Conservation (phyloP, 805 yeast genomes). For the Debaryomyces hansenii region DNA sequence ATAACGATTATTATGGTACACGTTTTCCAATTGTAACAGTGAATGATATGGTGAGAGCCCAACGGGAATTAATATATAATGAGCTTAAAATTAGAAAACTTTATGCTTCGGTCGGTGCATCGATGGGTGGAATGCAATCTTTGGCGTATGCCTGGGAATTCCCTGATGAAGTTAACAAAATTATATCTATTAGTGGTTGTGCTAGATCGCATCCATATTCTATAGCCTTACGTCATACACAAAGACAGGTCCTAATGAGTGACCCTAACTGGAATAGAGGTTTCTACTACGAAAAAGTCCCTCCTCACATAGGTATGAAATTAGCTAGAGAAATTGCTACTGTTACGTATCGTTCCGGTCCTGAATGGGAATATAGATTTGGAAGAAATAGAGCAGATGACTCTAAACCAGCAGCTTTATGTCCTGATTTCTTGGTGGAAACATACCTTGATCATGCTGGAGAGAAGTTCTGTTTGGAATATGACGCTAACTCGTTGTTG, state of each 20-base stretch:
- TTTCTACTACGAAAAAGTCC: slow-evolving; percentile 71
- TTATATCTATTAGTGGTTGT: slow-evolving; percentile 86
- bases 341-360: slow-evolving; percentile 91
- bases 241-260: slow-evolving; percentile 89
- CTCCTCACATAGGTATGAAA: slow-evolving; percentile 95
- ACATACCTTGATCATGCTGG: slow-evolving; percentile 95
- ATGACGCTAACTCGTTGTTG: slow-evolving; percentile 85
- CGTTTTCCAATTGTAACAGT: slow-evolving; percentile 83
- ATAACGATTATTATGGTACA: slow-evolving; percentile 70
- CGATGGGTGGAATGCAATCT: slow-evolving; percentile 99
- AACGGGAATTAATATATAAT: slow-evolving; percentile 62
- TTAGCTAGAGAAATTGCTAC: slow-evolving; percentile 92
- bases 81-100: slow-evolving; percentile 64
- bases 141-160: slow-evolving; percentile 84
- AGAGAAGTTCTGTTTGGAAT: slow-evolving; percentile 87
- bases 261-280: slow-evolving; percentile 96
- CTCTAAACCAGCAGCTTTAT: slow-evolving; percentile 74
- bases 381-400: slow-evolving; percentile 88
- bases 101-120: slow-evolving; percentile 82
- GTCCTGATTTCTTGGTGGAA: slow-evolving; percentile 91
- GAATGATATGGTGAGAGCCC: slow-evolving; percentile 91
- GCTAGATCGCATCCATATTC: slow-evolving; percentile 94
- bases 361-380: slow-evolving; percentile 94
- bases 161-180: slow-evolving; percentile 69
- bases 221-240: slow-evolving; percentile 90